These are phyloP conservation scores for Staphylotrichum tortipilum DNA, from an alignment of 495 filamentous ascomycete species.

Conservation along the genomic window DNA sequence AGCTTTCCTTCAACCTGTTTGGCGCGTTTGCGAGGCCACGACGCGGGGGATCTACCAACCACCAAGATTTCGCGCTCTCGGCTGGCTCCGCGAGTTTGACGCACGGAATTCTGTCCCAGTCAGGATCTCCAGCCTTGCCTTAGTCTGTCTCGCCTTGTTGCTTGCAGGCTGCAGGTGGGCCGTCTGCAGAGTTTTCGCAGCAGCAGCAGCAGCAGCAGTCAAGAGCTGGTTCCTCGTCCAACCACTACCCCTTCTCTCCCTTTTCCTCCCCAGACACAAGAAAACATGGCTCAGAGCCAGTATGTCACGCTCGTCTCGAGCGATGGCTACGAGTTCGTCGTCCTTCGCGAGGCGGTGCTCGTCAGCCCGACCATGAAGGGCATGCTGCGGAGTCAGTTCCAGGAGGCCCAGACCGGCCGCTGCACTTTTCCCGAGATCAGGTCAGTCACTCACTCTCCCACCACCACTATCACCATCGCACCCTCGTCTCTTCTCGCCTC, in stretches of 20 bases:
- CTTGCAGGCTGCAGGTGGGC: background rate
- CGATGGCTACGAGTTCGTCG: constrained; percentile 83
- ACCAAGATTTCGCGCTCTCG: background rate
- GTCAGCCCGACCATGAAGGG: constrained; percentile 68
- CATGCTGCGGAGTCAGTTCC: constrained; percentile 80
- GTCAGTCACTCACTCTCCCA: constrained; percentile 33
- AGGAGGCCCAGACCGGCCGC: constrained; percentile 56
- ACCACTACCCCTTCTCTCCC: too few species aligned
- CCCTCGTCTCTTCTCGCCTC: too few species aligned
- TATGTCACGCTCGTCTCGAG: constrained; percentile 81
- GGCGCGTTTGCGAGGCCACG: constrained; percentile 3
- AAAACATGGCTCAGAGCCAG: constrained; percentile 33
- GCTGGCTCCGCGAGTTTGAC: background rate
- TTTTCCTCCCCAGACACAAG: background rate
- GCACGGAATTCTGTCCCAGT: background rate
- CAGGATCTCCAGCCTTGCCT: background rate
- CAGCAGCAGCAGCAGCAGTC: too few species aligned
- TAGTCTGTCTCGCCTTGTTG: background rate
- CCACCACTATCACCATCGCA: too few species aligned
- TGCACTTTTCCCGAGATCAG: constrained; percentile 64
- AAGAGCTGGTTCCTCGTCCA: too few species aligned
- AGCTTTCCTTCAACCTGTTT: constrained; percentile 1
- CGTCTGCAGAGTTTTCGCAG: constrained; percentile 2
- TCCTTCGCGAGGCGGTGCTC: constrained; percentile 67
- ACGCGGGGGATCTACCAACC: background rate